Evolutionary conservation across 2,329 filamentous ascomycete genomes (phyloP).

Genomic region (Mycosphaerella sp.): DNA sequence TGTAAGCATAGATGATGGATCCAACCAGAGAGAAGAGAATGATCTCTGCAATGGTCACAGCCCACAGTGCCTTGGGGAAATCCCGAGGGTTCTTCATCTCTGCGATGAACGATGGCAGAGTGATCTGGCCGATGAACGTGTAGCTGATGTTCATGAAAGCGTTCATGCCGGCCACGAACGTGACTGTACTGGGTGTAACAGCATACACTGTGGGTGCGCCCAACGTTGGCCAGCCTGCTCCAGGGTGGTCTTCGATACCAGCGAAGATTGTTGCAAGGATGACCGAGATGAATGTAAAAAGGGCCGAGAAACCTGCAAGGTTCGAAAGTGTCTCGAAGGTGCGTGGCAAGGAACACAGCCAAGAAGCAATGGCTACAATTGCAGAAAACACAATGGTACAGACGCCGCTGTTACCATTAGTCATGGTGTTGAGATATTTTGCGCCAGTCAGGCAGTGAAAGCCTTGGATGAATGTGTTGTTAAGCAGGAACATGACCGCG

Average conservation of each 20-base stretch:
- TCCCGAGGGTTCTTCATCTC: conserved; percentile 80
- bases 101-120: conserved; percentile 87
- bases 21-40: conserved; percentile 81
- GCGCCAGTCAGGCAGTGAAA: conserved; percentile 79
- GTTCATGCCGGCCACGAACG: conserved; percentile 74
- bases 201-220: conserved; percentile 64
- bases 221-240: conserved; percentile 39
- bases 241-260: conserved; percentile 67
- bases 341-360: conserved; percentile 71
- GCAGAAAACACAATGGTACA: conserved; percentile 78
- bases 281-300: conserved; percentile 87
- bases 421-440: conserved; percentile 87
- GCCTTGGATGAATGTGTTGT: conserved; percentile 66
- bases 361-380: conserved; percentile 68
- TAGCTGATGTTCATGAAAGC: conserved; percentile 95
- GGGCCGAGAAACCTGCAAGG: conserved; percentile 69
- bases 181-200: conserved; percentile 62
- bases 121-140: conserved; percentile 94
- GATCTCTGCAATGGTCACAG: conserved; percentile 81
- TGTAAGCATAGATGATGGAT: conserved; percentile 75
- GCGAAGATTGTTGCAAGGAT: conserved; percentile 77
- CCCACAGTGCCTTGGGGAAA: conserved; percentile 89
- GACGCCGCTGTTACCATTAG: conserved; percentile 57
- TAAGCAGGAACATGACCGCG: conserved; percentile 83
- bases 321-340: conserved; percentile 78